Evolutionary conservation across 129 eudicot genomes (phyloP).

Genomic region (Scalesia atractyloides): DNA sequence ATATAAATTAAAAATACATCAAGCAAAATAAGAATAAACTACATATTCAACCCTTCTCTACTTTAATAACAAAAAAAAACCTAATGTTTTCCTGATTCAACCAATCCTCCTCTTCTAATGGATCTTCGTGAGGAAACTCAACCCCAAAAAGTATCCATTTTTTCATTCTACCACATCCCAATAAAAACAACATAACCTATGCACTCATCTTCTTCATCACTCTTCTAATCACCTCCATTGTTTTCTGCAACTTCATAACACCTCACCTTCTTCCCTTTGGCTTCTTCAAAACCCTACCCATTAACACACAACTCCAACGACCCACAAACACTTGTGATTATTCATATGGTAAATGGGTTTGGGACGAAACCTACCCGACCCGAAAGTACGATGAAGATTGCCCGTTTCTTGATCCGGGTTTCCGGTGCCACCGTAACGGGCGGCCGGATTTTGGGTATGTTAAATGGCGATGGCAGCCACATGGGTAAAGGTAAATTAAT

Average conservation of each 20-base stretch:
- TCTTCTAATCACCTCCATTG: constrained; percentile 36
- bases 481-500: constrained; percentile 57
- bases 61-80: constrained; percentile 25
- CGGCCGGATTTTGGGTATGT: constrained; percentile 55
- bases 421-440: constrained; percentile 66
- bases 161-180: constrained; percentile 26
- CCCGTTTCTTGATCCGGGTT: constrained; percentile 84
- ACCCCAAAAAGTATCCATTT: constrained; percentile 40
- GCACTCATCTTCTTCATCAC: constrained; percentile 36
- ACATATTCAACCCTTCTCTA: not conserved
- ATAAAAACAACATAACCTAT: constrained; percentile 21
- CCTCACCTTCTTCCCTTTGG: constrained; percentile 35
- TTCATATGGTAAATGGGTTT: constrained; percentile 71
- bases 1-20: not conserved
- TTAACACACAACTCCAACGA: not conserved
- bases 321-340: constrained; percentile 49
- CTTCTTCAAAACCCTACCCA: constrained; percentile 37
- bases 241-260: constrained; percentile 32
- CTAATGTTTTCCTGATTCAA: constrained; percentile 20
- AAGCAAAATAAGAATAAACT: not conserved
- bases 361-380: constrained; percentile 53
- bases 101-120: constrained; percentile 46
- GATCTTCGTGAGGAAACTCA: constrained; percentile 46
- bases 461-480: constrained; percentile 87
- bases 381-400: constrained; percentile 59